Percentiles rank a stretch among this genome's conserved stretches.
These are phyloP conservation scores for Vaccinium corymbosum DNA, from an alignment of 148 eudicot genomes.

Conservation along the genomic window DNA sequence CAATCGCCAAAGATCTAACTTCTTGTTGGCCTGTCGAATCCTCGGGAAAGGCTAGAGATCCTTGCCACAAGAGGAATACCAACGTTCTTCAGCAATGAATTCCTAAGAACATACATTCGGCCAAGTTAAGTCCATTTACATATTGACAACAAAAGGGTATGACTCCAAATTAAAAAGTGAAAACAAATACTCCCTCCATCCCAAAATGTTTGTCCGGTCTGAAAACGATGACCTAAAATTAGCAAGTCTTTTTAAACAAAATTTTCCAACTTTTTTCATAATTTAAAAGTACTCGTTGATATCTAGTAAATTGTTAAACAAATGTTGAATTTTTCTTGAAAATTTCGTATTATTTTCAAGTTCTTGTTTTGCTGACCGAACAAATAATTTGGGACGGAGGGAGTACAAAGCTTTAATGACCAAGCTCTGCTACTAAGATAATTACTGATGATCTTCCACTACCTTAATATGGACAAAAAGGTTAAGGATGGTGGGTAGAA, in stretches of 20 bases:
- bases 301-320: no score
- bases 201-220: no score
- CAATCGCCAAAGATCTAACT: conserved; percentile 88
- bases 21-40: conserved; percentile 73
- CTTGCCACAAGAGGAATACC: conserved; percentile 76
- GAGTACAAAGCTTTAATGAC: background rate
- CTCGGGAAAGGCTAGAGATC: conserved; percentile 40
- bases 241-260: no score
- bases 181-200: background rate
- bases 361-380: no score
- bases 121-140: background rate
- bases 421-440: background rate
- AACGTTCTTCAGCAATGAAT: conserved; percentile 32
- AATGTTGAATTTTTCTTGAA: no score
- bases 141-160: background rate
- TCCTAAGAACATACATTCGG: background rate
- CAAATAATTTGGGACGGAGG: no score
- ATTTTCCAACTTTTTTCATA: no score
- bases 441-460: background rate
- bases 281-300: no score
- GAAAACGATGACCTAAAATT: no score
- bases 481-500: background rate
- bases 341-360: no score
- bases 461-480: background rate
- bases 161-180: background rate